Percentiles rank a stretch among this genome's conserved stretches.
Conservation (phyloP, 2,329 filamentous ascomycete genomes). For the Fusarium incarnatum region DNA sequence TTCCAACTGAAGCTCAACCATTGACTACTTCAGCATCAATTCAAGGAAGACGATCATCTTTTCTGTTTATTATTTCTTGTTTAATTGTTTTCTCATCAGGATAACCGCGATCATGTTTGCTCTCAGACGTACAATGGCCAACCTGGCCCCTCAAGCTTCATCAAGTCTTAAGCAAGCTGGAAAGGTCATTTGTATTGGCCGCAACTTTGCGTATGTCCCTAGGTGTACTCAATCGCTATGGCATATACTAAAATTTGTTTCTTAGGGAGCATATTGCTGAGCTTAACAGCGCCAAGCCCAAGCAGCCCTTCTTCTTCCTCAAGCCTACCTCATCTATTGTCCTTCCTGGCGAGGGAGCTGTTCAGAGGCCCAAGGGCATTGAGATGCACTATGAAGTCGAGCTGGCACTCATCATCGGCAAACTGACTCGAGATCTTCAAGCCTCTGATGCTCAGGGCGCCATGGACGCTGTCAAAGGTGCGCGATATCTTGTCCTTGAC, state of each 20-base stretch:
- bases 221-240: not conserved
- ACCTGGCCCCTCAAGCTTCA: slow-evolving; percentile 56
- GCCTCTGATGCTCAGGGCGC: slow-evolving; percentile 80
- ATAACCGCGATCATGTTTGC: slow-evolving; percentile 49
- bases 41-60: not conserved
- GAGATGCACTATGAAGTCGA: slow-evolving; percentile 96
- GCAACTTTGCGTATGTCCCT: slow-evolving; percentile 87
- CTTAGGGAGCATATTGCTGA: slow-evolving; percentile 90
- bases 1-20: slow-evolving; percentile 6
- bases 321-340: slow-evolving; percentile 92
- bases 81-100: not conserved
- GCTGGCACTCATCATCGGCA: slow-evolving; percentile 89
- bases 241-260: slow-evolving; percentile 17
- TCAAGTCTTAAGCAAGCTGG: slow-evolving; percentile 64
- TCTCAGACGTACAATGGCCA: slow-evolving; percentile 54
- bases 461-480: slow-evolving; percentile 84
- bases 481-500: slow-evolving; percentile 34
- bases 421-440: slow-evolving; percentile 79
- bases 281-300: slow-evolving; percentile 86
- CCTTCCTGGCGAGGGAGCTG: slow-evolving; percentile 79
- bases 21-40: slow-evolving; percentile 7
- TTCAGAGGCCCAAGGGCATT: slow-evolving; percentile 84
- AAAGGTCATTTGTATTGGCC: slow-evolving; percentile 92
- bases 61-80: not conserved
- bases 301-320: slow-evolving; percentile 98